Base-by-base conservation (phyloP, 179 eudicot species). In the Drosera spatulata region DNA sequence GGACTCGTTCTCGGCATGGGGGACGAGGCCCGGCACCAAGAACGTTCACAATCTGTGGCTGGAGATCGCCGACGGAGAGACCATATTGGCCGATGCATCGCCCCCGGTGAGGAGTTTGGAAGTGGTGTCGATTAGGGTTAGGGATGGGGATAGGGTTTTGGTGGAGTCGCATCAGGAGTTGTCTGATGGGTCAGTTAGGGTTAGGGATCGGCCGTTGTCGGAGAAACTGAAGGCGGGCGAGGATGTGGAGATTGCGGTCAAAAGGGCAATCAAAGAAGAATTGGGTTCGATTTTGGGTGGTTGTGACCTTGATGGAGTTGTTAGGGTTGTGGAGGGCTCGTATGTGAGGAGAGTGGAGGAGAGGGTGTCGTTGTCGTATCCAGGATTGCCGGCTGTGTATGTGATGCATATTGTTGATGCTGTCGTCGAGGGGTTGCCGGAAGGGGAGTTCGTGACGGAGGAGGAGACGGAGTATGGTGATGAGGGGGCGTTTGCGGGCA, bases 301-400 rank as follows among this genome's bases (percentile, higher is more conserved):
- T 58, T 68, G 67, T 37, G 42, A 66, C 11, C 56, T 40, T 53
- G 66, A 41, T 49, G 60, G 48, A 44, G 59, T 61, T 52, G 91
- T 82, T 57, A 78, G 61, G 52, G 68, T 93, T 61, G 46, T 82
- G 58, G 79, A 82, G 5, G 61, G 65, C 58, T 80, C 93, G 10
- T 93, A 93, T 70, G 59, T 33, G 52, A 88, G 71, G 81, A 93
- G 74, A 50, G 86, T 84, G 55, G 99, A 93, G 59, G 95, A 93
- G 70, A 71, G 90, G 73, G 79, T 60, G 42, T 93, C 99, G 55
- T 63, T 72, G 2, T 93, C 99, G 15, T 93, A 93, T 62, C 99
- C 96, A 3, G 99, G 99, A 2, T 81, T 93, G 66, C 99, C 99
- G 2, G 99, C 86, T 45, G 69, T 86, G 65, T 93, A 93, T 71